Evolutionary conservation across 371 early-diverging fungal genomes (phyloP), one percentile per base, ranked within the genome.

Genomic region (Mycotypha africana): DNA sequence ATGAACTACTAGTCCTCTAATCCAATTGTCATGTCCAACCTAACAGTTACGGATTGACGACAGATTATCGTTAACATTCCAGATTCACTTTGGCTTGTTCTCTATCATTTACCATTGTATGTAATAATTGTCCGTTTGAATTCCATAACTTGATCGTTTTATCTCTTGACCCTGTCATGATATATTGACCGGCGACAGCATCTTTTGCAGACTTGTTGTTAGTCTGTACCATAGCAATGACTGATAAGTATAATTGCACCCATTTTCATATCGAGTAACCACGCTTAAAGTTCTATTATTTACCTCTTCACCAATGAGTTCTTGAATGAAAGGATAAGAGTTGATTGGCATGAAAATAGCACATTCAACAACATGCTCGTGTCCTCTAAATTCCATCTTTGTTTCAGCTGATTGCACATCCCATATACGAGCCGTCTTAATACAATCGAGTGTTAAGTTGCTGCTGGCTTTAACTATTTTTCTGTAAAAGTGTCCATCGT

Each of bases 21-120:
- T 81, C 95, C 95, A 95, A 60, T 91, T 93, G 48, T 95, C 95
- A 53, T 95, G 95, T 3, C 95, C 94, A 25, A 74, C 64, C 87
- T 88, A 62, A 53, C 4, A 33, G 5, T 4, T 9, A 28, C 5
- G 5, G 28, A 11, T 28, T 28, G 11, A 28, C 11, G 28, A n/a
- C n/a, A n/a, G n/a, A n/a, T n/a, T n/a, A 28, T 28, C 12, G 12
- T 45, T 58, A 41, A 32, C 23, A 45, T 6, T 28, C 30, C 14
- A 20, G 14, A 17, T 11, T 33, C 33, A 26, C 7, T 6, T 17
- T 9, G 9, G n/a, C 15, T 33, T 33, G 14, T 9, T 9, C 39
- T 22, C 9, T 22, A 35, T 28, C 49, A 62, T 56, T 49, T 75
- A 77, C 84, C 58, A 93, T 62, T 1, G 87, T 87, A 43, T 77